Conservation (phyloP, 805 yeast genomes). For the Ogataea paradorogensis region DNA sequence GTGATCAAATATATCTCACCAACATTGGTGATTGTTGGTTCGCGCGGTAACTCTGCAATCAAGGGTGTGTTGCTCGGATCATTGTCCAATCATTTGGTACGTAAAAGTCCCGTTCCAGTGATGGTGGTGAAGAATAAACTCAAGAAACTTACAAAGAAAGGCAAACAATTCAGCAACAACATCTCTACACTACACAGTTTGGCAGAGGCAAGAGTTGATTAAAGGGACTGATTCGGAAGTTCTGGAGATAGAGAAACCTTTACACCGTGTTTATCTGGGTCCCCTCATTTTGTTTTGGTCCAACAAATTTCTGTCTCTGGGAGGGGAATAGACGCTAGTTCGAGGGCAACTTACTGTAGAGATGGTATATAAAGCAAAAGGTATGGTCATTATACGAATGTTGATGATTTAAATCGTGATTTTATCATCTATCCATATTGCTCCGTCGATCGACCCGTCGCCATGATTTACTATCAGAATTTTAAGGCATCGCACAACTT, state of each 20-base stretch:
- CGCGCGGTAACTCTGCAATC: constrained; percentile 68
- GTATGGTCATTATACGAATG: not conserved
- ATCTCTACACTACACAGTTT: constrained; percentile 46
- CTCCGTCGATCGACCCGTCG: constrained; percentile 14
- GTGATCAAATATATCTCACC: constrained; percentile 70
- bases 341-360: not conserved
- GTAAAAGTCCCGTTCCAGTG: constrained; percentile 70
- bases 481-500: constrained; percentile 21
- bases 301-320: constrained; percentile 14
- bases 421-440: not conserved
- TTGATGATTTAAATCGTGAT: not conserved
- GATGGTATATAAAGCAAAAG: constrained; percentile 5
- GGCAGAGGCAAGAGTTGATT: constrained; percentile 41
- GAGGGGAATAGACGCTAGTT: constrained; percentile 13
- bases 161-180: constrained; percentile 52
- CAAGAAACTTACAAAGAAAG: constrained; percentile 61
- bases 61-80: constrained; percentile 75
- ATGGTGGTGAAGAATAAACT: constrained; percentile 76
- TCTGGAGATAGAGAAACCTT: constrained; percentile 2
- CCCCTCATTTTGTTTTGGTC: constrained; percentile 23
- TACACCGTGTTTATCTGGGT: constrained; percentile 5
- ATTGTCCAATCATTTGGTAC: constrained; percentile 67
- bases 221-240: constrained; percentile 2
- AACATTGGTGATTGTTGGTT: constrained; percentile 71
- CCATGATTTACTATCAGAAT: constrained; percentile 21